Evolutionary conservation across 2,329 filamentous ascomycete species (phyloP).

Genomic region (Coleophoma cylindrospora): DNA sequence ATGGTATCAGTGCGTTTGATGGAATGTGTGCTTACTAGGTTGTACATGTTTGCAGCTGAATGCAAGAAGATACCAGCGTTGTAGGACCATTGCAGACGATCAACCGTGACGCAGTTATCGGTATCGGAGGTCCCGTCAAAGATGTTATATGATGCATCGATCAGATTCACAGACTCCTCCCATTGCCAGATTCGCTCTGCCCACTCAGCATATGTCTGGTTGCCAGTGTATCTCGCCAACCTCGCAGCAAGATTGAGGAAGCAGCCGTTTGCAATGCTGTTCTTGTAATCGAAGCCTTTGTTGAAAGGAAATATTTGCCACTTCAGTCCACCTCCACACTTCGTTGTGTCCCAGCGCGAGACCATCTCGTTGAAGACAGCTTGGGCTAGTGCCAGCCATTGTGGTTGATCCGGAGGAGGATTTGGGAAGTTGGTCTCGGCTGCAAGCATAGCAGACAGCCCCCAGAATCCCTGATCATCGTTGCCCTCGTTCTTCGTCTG

Average conservation of each 20-base stretch:
- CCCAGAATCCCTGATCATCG: constrained; percentile 74
- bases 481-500: constrained; percentile 66
- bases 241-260: constrained; percentile 60
- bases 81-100: constrained; percentile 62
- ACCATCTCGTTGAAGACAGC: constrained; percentile 78
- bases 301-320: constrained; percentile 87
- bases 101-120: constrained; percentile 50
- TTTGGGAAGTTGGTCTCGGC: constrained; percentile 61
- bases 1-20: not conserved
- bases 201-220: constrained; percentile 72
- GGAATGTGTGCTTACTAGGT: constrained; percentile 39
- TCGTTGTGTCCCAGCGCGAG: constrained; percentile 61
- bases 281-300: constrained; percentile 75
- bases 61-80: constrained; percentile 66
- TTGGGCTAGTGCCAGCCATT: constrained; percentile 68
- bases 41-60: constrained; percentile 64
- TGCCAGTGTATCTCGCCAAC: constrained; percentile 72
- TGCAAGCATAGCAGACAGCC: constrained; percentile 62
- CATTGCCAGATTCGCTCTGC: constrained; percentile 69
- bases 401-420: constrained; percentile 48
- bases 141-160: constrained; percentile 52
- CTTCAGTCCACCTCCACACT: constrained; percentile 70
- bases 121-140: constrained; percentile 55
- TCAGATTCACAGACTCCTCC: constrained; percentile 53
- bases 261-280: constrained; percentile 55